Percentiles rank a stretch among this genome's conserved stretches.
phyloP scores from a whole-genome alignment of 2,329 filamentous ascomycete species.

The Pseudogymnoascus sp. region DNA sequence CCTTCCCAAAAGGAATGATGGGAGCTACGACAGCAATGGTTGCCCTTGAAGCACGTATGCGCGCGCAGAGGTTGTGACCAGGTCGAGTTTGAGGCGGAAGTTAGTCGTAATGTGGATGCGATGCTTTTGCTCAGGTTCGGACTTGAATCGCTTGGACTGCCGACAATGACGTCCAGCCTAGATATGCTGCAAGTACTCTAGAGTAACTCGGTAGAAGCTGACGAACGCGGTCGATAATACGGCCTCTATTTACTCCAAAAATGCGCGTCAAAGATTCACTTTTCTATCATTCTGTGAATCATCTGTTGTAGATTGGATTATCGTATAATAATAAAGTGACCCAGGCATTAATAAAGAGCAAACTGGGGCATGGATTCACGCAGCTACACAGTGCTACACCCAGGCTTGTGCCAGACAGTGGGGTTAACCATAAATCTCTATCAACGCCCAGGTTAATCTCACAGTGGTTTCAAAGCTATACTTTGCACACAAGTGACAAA shows the following conservation, averaged over 20 bases:
- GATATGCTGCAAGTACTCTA: conserved; percentile 3
- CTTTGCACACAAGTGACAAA: background rate
- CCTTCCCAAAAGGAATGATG: conserved; percentile 10
- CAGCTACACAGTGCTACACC: background rate
- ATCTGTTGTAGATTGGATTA: background rate
- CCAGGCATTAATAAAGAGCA: background rate
- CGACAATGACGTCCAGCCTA: conserved; percentile 8
- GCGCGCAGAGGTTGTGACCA: conserved; percentile 7
- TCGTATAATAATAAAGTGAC: background rate
- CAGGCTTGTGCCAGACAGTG: background rate
- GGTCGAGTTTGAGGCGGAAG: conserved; percentile 6
- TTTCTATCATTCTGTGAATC: background rate
- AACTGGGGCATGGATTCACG: background rate
- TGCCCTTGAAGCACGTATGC: conserved; percentile 6
- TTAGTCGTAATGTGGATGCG: conserved; percentile 5
- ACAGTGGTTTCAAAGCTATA: background rate
- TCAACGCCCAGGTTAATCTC: background rate
- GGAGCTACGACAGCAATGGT: conserved; percentile 8
- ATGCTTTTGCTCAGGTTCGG: conserved; percentile 7
- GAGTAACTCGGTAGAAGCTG: background rate
- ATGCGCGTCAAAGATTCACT: background rate
- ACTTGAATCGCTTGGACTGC: conserved; percentile 8
- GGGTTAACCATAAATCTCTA: background rate
- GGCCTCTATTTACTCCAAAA: conserved; percentile 1
- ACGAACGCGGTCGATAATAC: background rate